Evolutionary conservation across 495 filamentous ascomycete genomes (phyloP), one percentile per base, ranked within the genome.

Genomic region (Daldinia loculata): DNA sequence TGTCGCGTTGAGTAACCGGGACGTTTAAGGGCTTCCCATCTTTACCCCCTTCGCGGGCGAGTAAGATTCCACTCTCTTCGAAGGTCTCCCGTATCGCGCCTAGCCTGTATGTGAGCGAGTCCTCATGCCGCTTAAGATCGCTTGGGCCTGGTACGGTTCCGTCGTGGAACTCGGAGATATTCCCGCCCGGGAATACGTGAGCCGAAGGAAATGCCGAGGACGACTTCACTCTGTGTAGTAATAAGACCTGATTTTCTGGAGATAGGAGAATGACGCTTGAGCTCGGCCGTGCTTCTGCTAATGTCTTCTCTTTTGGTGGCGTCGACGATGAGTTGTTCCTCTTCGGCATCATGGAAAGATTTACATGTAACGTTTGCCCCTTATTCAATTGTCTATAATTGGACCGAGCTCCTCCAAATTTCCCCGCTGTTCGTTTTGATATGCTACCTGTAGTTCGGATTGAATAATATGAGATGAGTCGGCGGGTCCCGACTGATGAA

Each of bases 161-260:
- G 64, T 97, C 93, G 64, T 93, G 89, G 45, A 88, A 86, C 0
- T 80, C 58, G 0, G 91, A 91, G 7, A 96, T 81, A 68, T 95
- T 94, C 0, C 95, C 95, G n/a, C 95, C 95, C 0, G 95, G 95
- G 73, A 99, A 99, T 63, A 99, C 95, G 75, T 98, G 94, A 0
- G 94, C 95, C 0, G 92, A 95, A 14, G 95, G 87, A 69, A 98
- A 99, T 24, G 93, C 90, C 6, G 85, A 87, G 2, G 93, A 95
- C 0, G 89, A 91, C 55, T 89, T 83, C 12, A 97, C 93, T 58
- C 95, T 89, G 73, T 93, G 93, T 2, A 99, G 88, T 22, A 98
- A 87, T 22, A 99, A 87, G 43, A 98, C 87, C 75, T 96, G 88
- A 76, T 98, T 97, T 60, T 83, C 84, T 0, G 93, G 90, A 0